Percentiles rank a stretch among this genome's conserved stretches.
Conservation (phyloP, 106 monocot species). For the Dioscorea dumetorum region DNA sequence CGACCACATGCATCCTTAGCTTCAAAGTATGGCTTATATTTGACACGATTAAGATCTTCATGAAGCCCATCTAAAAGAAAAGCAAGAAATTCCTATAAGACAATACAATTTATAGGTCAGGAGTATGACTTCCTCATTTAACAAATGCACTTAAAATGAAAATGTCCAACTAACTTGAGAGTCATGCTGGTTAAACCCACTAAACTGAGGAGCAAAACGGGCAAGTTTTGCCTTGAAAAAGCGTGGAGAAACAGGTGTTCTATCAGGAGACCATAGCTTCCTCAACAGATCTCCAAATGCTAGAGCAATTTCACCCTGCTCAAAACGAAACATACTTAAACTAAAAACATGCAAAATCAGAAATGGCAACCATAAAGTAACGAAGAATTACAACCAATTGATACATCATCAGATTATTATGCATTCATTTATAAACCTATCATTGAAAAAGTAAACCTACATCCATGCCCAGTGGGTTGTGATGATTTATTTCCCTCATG, state of each 20-base stretch:
- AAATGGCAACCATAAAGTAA: no score
- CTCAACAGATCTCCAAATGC: slow-evolving; percentile 93
- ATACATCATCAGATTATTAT: no score
- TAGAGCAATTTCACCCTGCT: slow-evolving; percentile 85
- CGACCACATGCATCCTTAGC: slow-evolving; percentile 71
- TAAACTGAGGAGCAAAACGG: slow-evolving; percentile 88
- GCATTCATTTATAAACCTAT: no score
- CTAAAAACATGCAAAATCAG: no score
- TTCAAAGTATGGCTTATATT: slow-evolving; percentile 82
- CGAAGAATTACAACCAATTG: no score
- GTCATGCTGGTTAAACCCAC: slow-evolving; percentile 95
- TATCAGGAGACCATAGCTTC: slow-evolving; percentile 70
- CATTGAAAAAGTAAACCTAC: slow-evolving; percentile 30
- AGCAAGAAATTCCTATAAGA: slow-evolving; percentile 82
- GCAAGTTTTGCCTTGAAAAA: slow-evolving; percentile 69
- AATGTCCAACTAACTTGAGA: slow-evolving; percentile 57
- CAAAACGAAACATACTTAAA: background rate
- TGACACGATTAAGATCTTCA: slow-evolving; percentile 93
- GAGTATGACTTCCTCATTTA: background rate
- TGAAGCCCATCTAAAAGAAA: slow-evolving; percentile 95
- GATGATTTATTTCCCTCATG: slow-evolving; percentile 40
- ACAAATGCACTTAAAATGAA: background rate
- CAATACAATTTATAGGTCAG: background rate
- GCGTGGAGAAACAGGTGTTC: slow-evolving; percentile 54
- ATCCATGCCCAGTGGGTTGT: slow-evolving; percentile 45